These are phyloP conservation scores for Oryza longistaminata DNA, from an alignment of 176 grass and related monocot genomes.

Conservation along the genomic window DNA sequence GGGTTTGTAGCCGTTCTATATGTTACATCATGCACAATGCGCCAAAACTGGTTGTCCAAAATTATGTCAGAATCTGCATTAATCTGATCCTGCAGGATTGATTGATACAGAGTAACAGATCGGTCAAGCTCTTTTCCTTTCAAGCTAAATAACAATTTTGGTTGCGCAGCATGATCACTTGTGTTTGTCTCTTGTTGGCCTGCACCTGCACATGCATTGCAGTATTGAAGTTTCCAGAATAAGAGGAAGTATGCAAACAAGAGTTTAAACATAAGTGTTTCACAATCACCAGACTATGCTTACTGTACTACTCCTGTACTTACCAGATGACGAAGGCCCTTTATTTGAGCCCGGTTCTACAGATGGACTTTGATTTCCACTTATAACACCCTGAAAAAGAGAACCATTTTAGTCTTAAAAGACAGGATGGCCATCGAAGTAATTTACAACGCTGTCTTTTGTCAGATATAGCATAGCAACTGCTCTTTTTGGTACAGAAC, in stretches of 20 bases:
- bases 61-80: conserved; percentile 77
- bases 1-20: conserved; percentile 55
- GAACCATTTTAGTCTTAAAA: conserved; percentile 14
- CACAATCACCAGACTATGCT: background rate
- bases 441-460: conserved; percentile 17
- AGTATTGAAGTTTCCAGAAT: conserved; percentile 23
- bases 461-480: background rate
- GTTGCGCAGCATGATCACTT: conserved; percentile 32
- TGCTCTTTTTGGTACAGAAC: background rate
- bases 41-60: conserved; percentile 83
- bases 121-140: conserved; percentile 76
- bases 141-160: conserved; percentile 68
- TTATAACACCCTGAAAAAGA: conserved; percentile 50
- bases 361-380: conserved; percentile 44
- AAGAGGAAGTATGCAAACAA: background rate
- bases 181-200: conserved; percentile 41
- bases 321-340: conserved; percentile 42
- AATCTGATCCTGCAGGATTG: conserved; percentile 77
- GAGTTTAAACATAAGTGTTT: background rate
- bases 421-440: background rate
- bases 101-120: conserved; percentile 85
- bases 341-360: conserved; percentile 42
- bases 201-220: conserved; percentile 42
- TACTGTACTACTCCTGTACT: conserved; percentile 1
- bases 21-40: conserved; percentile 62